phyloP scores from a whole-genome alignment of 495 filamentous ascomycete species.

The Podospora pseudoanserina region DNA sequence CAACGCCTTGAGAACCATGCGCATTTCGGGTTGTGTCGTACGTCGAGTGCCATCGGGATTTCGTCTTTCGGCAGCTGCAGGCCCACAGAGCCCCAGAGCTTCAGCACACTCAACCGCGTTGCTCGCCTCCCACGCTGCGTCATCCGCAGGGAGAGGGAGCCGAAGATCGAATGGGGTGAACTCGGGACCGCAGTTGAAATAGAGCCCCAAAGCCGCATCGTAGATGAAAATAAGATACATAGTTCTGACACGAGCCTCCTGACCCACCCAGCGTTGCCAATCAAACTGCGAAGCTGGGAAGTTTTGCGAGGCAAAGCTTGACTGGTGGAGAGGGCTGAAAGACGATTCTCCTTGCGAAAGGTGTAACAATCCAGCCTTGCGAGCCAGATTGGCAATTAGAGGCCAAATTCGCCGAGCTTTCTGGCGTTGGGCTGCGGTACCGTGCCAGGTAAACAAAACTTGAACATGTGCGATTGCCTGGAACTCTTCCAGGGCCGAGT shows the following conservation, averaged over 20 bases:
- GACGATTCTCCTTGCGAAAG: slow-evolving; percentile 35
- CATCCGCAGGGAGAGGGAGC: slow-evolving; percentile 61
- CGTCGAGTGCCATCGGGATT: slow-evolving; percentile 57
- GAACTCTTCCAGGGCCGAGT: slow-evolving; percentile 52
- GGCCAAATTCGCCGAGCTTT: slow-evolving; percentile 51
- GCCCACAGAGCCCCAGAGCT: slow-evolving; percentile 55
- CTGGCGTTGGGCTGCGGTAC: slow-evolving; percentile 54
- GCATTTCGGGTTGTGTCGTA: slow-evolving; percentile 57
- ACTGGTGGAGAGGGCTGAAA: slow-evolving; percentile 46
- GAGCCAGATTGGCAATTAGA: slow-evolving; percentile 49
- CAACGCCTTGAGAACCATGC: slow-evolving; percentile 51
- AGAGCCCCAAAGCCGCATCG: slow-evolving; percentile 58
- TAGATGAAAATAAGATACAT: slow-evolving; percentile 57
- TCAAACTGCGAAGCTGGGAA: slow-evolving; percentile 44
- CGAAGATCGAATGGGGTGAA: slow-evolving; percentile 55
- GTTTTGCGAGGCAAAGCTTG: slow-evolving; percentile 35
- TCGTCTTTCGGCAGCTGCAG: slow-evolving; percentile 37
- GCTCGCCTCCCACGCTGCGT: slow-evolving; percentile 62
- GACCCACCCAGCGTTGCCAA: slow-evolving; percentile 63
- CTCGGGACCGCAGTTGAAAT: slow-evolving; percentile 57
- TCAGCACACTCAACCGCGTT: slow-evolving; percentile 54
- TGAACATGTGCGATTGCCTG: slow-evolving; percentile 57
- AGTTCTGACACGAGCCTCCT: slow-evolving; percentile 61
- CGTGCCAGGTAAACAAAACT: slow-evolving; percentile 60
- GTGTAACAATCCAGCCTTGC: slow-evolving; percentile 48